Base-by-base conservation (phyloP, 352 stramenopile species). In the Globisporangium spinosum region DNA sequence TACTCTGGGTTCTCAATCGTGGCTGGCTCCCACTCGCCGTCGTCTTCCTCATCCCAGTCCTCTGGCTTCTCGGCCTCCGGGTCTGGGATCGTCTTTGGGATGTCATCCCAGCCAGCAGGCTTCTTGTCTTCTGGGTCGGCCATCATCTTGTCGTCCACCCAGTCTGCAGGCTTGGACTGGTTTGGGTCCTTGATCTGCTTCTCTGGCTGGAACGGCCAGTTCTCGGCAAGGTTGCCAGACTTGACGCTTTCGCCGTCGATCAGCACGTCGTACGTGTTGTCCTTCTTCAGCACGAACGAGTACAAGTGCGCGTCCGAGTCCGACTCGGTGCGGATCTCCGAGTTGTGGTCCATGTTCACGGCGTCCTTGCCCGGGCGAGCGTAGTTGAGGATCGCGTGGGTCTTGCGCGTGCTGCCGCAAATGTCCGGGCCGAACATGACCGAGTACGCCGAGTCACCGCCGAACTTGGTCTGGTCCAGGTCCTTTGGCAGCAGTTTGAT, bases 381-480 rank as follows among this genome's bases (percentile, higher is more conserved):
- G 77, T 98, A 99, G 82, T 98, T 98, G 53, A 99, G 90, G 84
- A 99, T 99, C 47, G 98, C 91, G 76, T 99, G 98, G 4, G 97
- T 99, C 71, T 97, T 95, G 69, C 97, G 97, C 75, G 89, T 98
- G 74, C 77, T 91, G 67, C 98, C 98, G 75, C 98, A 99, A 47
- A 99, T 97, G 78, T 99, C 98, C 3, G 98, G 98, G 67, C 98
- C 98, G 80, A 99, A 99, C 98, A 99, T 99, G 75, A 99, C 87
- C 51, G 77, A 72, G 77, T 99, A 99, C 8, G 89, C 82, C 40
- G 95, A 96, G 63, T 99, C 97, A 40, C 97, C 97, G 63, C 93
- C 95, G 78, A 99, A 99, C 47, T 85, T 97, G 29, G 69, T 82
- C 70, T 96, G 76, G 74, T 99, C 94, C 67, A 98, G 90, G 32